These are phyloP conservation scores for Umbilicus rupestris DNA, from an alignment of 164 flowering plant species.

Conservation along the genomic window DNA sequence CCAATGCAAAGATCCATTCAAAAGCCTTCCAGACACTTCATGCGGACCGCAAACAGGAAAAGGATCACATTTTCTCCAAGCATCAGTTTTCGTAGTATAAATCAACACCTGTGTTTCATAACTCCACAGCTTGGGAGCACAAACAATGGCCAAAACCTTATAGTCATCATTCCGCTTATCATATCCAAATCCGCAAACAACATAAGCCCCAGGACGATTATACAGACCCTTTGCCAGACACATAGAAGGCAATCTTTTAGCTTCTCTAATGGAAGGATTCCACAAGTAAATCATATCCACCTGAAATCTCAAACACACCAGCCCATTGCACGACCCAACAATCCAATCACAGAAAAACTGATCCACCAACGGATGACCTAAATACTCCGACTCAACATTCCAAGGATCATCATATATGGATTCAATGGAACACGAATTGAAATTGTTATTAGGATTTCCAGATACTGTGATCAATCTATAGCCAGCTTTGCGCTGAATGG, in stretches of 20 bases:
- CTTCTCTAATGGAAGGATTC: constrained; percentile 20
- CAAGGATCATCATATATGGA: constrained; percentile 2
- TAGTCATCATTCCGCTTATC: constrained; percentile 21
- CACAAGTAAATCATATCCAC: constrained; percentile 9
- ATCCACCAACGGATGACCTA: constrained; percentile 9
- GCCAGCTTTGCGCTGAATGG: background rate
- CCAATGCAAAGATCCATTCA: constrained; percentile 26
- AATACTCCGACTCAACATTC: background rate
- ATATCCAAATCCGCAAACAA: constrained; percentile 23
- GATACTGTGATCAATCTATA: constrained; percentile 1
- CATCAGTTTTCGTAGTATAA: constrained; percentile 12
- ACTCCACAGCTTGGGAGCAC: background rate
- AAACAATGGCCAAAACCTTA: constrained; percentile 18
- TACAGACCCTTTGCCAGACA: background rate
- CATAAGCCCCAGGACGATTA: background rate
- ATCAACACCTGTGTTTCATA: constrained; percentile 11
- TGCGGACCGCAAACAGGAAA: constrained; percentile 5
- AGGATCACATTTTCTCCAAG: constrained; percentile 17
- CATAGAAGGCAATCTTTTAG: constrained; percentile 12
- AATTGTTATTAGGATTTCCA: background rate
- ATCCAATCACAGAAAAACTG: background rate
- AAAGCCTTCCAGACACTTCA: constrained; percentile 8
- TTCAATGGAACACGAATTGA: constrained; percentile 5
- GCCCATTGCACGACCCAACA: constrained; percentile 23
- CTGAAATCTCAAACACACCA: constrained; percentile 15